Percentiles rank a stretch among this genome's conserved stretches.
These are phyloP conservation scores for Polyporus arcularius DNA, from an alignment of 768 basidiomycete species.

Conservation along the genomic window DNA sequence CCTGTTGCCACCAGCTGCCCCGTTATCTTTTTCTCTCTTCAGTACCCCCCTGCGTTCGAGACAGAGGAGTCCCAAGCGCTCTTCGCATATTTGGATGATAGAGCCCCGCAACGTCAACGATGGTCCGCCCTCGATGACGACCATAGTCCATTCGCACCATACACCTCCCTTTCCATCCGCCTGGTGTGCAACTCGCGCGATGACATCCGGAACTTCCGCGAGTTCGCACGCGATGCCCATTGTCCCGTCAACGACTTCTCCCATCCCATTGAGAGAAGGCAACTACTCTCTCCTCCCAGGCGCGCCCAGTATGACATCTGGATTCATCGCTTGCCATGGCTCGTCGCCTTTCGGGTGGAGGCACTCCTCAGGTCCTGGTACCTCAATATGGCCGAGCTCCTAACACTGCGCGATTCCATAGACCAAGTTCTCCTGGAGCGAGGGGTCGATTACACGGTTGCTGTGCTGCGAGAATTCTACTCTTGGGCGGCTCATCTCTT, in stretches of 20 bases:
- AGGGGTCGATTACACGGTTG: conserved; percentile 39
- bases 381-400: conserved; percentile 53
- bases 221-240: conserved; percentile 40
- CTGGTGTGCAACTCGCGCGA: conserved; percentile 40
- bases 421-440: conserved; percentile 29
- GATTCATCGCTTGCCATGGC: conserved; percentile 44
- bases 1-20: conserved; percentile 26
- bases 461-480: conserved; percentile 44
- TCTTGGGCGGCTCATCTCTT: conserved; percentile 19
- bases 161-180: conserved; percentile 51
- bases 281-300: conserved; percentile 43
- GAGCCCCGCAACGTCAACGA: conserved; percentile 20
- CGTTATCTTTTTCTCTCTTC: conserved; percentile 44
- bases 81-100: not conserved
- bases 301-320: conserved; percentile 35
- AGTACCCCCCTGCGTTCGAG: conserved; percentile 44
- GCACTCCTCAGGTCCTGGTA: conserved; percentile 36
- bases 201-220: conserved; percentile 41
- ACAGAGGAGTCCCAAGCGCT: conserved; percentile 1
- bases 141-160: conserved; percentile 50
- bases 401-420: conserved; percentile 41
- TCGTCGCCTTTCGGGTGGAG: conserved; percentile 61
- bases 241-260: conserved; percentile 33
- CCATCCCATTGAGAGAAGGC: conserved; percentile 42
- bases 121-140: conserved; percentile 37